Evolutionary conservation across 164 flowering plant genomes (phyloP), one percentile per base, ranked within the genome.

Genomic region (Magnolia sinica): DNA sequence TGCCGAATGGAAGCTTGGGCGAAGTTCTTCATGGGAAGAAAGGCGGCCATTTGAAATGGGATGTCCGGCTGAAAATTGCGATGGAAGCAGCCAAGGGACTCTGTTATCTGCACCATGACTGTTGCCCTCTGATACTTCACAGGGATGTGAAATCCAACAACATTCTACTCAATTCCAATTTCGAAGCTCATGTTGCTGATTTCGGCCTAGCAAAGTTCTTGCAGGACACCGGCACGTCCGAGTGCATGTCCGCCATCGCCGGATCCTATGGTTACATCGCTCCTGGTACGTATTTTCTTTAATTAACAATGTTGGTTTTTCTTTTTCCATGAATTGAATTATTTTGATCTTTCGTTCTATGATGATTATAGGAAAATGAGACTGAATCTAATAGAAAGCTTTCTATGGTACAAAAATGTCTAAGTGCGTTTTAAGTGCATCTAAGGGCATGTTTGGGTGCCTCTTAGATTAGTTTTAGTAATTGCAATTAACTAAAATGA

Each of bases 221-320:
- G 80, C 90, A 86, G 55, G 89, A 91, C 67, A 81, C 77, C 2
- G 93, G 92, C 16, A 76, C 90, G 6, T 88, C 93, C 1, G 91
- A 91, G 73, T 87, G 93, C 83, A 90, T 92, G 92, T 92, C 97
- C 65, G 89, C 91, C 18, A 88, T 92, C 76, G 94, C 97, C 50
- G 97, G 94, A 3, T 92, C 97, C n/a, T 92, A 91, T 23, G 97
- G 94, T 14, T 91, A 91, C 71, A 91, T 92, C 59, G 94, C 97
- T 74, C 97, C 94, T 82, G 96, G 96, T 91, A 85, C 67, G 45
- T 50, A 24, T 31, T 58, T 70, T 69, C 65, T 16, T 14, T 29
- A 50, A 50, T 65, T 29, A 13, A 22, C 55, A 1, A 37, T 37
- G 45, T 37, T 37, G 45, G 45, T 37, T 37, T 37, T 37, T 37